Evolutionary conservation across 805 yeast genomes (phyloP).

Genomic region (Myxozyma geophila): DNA sequence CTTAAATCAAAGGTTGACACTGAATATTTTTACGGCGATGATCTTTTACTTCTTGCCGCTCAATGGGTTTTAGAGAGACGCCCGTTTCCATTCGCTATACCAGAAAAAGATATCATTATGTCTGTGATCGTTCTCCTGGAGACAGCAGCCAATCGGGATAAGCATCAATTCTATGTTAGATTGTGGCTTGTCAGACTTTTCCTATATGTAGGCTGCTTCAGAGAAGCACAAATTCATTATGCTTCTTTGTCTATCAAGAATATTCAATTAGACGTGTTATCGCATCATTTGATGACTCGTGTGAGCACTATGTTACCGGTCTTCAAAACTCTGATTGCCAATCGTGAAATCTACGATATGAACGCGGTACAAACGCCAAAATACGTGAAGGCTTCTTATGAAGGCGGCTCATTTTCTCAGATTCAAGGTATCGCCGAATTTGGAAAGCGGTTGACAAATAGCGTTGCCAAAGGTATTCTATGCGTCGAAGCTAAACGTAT

Average conservation of each 20-base stretch:
- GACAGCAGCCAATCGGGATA: conserved; percentile 57
- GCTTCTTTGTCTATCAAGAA: conserved; percentile 65
- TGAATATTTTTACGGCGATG: conserved; percentile 75
- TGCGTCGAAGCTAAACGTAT: conserved; percentile 42
- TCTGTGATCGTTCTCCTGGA: conserved; percentile 63
- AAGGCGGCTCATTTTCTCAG: conserved; percentile 66
- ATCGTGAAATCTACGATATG: conserved; percentile 55
- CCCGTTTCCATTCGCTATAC: conserved; percentile 38
- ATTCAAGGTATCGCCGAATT: conserved; percentile 68
- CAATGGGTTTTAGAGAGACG: conserved; percentile 41
- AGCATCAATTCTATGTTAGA: conserved; percentile 71
- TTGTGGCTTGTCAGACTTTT: conserved; percentile 74
- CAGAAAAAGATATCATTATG: conserved; percentile 39
- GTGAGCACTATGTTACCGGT: conserved; percentile 53
- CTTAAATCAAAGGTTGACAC: conserved; percentile 54
- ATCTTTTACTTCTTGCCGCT: conserved; percentile 62
- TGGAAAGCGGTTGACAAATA: conserved; percentile 55
- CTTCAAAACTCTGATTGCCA: conserved; percentile 47
- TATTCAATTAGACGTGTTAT: conserved; percentile 72
- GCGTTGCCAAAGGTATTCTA: conserved; percentile 52
- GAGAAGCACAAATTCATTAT: conserved; percentile 58
- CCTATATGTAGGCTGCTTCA: conserved; percentile 58
- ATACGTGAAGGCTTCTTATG: conserved; percentile 59
- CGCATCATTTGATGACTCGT: conserved; percentile 56
- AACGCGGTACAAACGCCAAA: conserved; percentile 55